phyloP scores from a whole-genome alignment of 768 basidiomycete genomes.

The Mycena amicta region DNA sequence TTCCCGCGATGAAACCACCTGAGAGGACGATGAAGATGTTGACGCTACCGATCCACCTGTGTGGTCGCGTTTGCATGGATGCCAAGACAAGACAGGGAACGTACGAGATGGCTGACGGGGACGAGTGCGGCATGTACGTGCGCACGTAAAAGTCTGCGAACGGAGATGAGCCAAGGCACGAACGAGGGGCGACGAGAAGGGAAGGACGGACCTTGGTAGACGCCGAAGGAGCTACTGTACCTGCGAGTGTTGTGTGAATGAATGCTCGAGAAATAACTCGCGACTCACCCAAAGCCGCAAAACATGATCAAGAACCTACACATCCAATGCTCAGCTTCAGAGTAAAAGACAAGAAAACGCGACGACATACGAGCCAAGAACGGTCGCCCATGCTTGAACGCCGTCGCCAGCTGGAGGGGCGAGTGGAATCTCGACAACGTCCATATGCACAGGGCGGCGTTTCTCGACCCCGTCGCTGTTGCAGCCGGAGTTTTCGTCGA shows the following conservation, averaged over 20 bases:
- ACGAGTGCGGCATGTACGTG: constrained; percentile 36
- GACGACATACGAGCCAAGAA: constrained; percentile 22
- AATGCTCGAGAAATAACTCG: not conserved
- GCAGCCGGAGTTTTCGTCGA: too few species aligned
- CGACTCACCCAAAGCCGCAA: constrained; percentile 43
- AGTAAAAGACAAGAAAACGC: not conserved
- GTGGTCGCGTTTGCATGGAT: not conserved
- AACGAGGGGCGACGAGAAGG: constrained; percentile 10
- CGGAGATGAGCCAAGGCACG: constrained; percentile 28
- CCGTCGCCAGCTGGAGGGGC: constrained; percentile 18
- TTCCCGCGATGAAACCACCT: constrained; percentile 42
- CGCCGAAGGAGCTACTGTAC: constrained; percentile 40
- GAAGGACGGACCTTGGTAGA: constrained; percentile 33
- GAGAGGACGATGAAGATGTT: constrained; percentile 47
- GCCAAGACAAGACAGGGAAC: constrained; percentile 11
- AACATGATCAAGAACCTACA: constrained; percentile 44
- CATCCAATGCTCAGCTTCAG: too few species aligned
- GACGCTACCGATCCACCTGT: constrained; percentile 47
- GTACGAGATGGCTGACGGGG: constrained; percentile 41
- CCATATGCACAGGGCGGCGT: too few species aligned
- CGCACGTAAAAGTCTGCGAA: constrained; percentile 43
- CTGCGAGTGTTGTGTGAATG: constrained; percentile 25
- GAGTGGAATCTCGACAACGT: too few species aligned
- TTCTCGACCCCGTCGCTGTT: too few species aligned
- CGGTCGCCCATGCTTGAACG: constrained; percentile 24